A percentile compares a stretch with the other conserved stretches of the same genome.
phyloP scores from a whole-genome alignment of 495 filamentous ascomycete genomes.

The Aspergillus panamensis region DNA sequence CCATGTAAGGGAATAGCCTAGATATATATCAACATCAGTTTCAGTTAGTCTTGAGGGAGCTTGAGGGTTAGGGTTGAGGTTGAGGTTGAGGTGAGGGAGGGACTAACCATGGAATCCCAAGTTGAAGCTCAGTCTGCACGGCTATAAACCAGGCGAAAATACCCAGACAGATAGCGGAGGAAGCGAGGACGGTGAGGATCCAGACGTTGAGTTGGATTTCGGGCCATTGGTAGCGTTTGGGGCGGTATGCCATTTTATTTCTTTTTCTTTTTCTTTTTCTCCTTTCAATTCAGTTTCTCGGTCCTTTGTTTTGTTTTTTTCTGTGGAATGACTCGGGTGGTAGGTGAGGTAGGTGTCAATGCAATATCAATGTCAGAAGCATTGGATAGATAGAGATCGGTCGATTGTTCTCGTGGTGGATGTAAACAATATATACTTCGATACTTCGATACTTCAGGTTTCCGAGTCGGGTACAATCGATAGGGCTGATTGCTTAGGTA shows the following conservation, averaged over 20 bases:
- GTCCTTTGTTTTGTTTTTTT: too few relatives aligned
- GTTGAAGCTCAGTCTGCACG: slow-evolving; percentile 66
- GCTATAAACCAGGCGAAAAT: slow-evolving; percentile 82
- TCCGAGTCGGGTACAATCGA: too few relatives aligned
- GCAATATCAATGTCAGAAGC: too few relatives aligned
- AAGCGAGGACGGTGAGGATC: slow-evolving; percentile 81
- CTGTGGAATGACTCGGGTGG: neutral
- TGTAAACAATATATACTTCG: too few relatives aligned
- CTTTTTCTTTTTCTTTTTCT: slow-evolving; percentile 1
- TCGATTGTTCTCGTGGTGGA: too few relatives aligned
- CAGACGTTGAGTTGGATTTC: slow-evolving; percentile 89
- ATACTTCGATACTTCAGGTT: too few relatives aligned
- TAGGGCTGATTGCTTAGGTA: too few relatives aligned
- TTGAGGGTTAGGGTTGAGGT: neutral
- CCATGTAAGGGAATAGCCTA: slow-evolving; percentile 91
- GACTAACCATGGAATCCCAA: slow-evolving; percentile 79
- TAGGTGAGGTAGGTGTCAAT: neutral
- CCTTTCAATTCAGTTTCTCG: neutral
- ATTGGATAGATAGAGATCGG: too few relatives aligned
- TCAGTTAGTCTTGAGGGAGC: neutral
- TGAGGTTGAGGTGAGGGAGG: too few relatives aligned
- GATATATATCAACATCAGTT: neutral
- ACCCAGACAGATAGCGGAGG: slow-evolving; percentile 74
- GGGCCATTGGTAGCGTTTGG: slow-evolving; percentile 88
- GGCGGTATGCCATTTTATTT: slow-evolving; percentile 28